A percentile compares a stretch with the other conserved stretches of the same genome.
These are phyloP conservation scores for Saussurea involucrata DNA, from an alignment of 129 eudicot genomes.

Conservation along the genomic window DNA sequence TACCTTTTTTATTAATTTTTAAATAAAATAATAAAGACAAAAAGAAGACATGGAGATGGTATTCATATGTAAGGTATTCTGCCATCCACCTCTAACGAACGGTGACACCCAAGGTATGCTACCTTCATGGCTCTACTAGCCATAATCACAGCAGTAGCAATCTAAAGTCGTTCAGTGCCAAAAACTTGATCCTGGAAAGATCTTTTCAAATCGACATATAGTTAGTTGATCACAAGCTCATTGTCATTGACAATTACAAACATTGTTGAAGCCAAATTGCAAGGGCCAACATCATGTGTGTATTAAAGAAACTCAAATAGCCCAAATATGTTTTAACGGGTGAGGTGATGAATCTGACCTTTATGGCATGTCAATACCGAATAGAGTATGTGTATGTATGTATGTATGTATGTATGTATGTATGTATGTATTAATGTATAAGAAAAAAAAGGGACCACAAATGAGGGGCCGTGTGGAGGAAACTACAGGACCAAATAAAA, in stretches of 20 bases:
- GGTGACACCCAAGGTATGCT: no score
- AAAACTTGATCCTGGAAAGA: no score
- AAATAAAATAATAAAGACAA: background rate
- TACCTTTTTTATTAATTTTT: background rate
- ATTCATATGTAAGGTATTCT: background rate
- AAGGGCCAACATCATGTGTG: background rate
- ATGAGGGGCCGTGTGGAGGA: constrained; percentile 6
- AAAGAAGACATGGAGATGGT: background rate
- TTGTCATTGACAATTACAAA: background rate
- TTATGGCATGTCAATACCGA: background rate
- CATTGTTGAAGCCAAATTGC: no score
- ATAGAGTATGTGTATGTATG: background rate
- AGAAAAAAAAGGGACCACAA: constrained; percentile 17
- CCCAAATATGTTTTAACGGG: background rate
- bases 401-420: constrained; percentile 4
- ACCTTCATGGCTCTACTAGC: background rate
- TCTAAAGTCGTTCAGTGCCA: background rate
- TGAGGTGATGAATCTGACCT: background rate
- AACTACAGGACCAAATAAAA: constrained; percentile 16
- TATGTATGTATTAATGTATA: constrained; percentile 2
- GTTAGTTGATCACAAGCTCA: background rate
- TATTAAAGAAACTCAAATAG: background rate
- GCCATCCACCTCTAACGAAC: no score
- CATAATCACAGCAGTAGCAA: background rate
- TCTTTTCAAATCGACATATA: background rate